Percentiles rank a stretch among this genome's conserved stretches.
These are phyloP conservation scores for Leccinum pellstonianum DNA, from an alignment of 768 basidiomycete species.

Conservation along the genomic window DNA sequence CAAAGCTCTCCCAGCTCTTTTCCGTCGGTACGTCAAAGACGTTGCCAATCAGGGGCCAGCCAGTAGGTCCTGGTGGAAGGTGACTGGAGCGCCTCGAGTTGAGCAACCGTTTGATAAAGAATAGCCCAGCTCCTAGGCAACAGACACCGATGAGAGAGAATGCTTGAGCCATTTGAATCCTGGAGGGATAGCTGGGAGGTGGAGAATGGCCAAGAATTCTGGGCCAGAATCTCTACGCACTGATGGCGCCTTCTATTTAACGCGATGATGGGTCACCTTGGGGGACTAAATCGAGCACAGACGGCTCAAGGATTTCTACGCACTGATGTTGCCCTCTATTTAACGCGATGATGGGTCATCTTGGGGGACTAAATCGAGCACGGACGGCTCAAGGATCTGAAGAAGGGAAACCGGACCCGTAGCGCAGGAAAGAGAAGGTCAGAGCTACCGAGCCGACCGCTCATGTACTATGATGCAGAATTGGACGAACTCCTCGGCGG, in stretches of 20 bases:
- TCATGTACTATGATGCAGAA: neutral
- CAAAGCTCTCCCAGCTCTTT: slow-evolving; percentile 51
- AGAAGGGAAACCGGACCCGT: neutral
- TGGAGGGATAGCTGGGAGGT: neutral
- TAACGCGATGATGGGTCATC: neutral
- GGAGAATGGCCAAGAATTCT: neutral
- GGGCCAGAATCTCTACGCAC: neutral
- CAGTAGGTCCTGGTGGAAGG: slow-evolving; percentile 24
- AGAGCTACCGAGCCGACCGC: too few species aligned
- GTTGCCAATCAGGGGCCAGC: slow-evolving; percentile 49
- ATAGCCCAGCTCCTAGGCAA: slow-evolving; percentile 20
- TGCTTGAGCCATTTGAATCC: neutral
- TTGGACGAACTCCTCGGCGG: neutral
- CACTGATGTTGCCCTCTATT: neutral
- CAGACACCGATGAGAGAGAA: slow-evolving; percentile 1
- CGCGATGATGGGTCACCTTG: neutral
- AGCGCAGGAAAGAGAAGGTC: neutral
- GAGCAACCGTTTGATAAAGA: neutral
- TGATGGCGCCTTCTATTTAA: neutral
- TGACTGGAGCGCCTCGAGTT: neutral
- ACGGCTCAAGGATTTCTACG: neutral
- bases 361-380: neutral
- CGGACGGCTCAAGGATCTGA: neutral
- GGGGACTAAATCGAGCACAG: neutral
- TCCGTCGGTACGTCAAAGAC: slow-evolving; percentile 50